These are phyloP conservation scores for Candida frijolesensis DNA, from an alignment of 1,139 yeast species.

Conservation along the genomic window DNA sequence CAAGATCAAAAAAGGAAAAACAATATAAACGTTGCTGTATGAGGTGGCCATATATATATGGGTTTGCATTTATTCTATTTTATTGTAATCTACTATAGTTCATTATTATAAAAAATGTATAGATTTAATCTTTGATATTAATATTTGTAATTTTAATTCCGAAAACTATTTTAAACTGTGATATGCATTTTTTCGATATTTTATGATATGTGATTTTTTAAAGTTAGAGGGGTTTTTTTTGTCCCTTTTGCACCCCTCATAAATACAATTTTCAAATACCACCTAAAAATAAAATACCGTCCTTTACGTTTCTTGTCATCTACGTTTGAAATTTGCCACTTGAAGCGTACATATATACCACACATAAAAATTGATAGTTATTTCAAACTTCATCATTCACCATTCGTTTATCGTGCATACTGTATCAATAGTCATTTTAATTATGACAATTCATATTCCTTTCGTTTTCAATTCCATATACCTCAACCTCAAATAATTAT, in stretches of 20 bases:
- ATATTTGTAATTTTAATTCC: neutral
- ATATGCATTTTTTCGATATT: neutral
- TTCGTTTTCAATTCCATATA: too few species aligned
- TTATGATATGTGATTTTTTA: slow-evolving; percentile 5
- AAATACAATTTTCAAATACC: neutral
- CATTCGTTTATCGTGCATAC: too few species aligned
- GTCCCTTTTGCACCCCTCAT: slow-evolving; percentile 1
- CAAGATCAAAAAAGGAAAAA: neutral
- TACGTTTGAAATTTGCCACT: neutral
- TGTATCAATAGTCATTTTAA: too few species aligned
- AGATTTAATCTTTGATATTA: neutral
- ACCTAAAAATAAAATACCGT: neutral
- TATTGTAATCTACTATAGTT: neutral
- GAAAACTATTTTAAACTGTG: neutral
- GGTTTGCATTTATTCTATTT: neutral
- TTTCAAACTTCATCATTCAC: too few species aligned
- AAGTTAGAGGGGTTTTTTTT: neutral
- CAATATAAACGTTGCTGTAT: too few species aligned
- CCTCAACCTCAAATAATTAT: too few species aligned
- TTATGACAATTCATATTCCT: too few species aligned
- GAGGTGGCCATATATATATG: too few species aligned
- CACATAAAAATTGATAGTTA: too few species aligned
- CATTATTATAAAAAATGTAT: neutral
- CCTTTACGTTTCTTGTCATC: neutral
- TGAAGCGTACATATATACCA: too few species aligned